phyloP scores from a whole-genome alignment of 108 stramenopile genomes.

The Cylindrotheca closterium region DNA sequence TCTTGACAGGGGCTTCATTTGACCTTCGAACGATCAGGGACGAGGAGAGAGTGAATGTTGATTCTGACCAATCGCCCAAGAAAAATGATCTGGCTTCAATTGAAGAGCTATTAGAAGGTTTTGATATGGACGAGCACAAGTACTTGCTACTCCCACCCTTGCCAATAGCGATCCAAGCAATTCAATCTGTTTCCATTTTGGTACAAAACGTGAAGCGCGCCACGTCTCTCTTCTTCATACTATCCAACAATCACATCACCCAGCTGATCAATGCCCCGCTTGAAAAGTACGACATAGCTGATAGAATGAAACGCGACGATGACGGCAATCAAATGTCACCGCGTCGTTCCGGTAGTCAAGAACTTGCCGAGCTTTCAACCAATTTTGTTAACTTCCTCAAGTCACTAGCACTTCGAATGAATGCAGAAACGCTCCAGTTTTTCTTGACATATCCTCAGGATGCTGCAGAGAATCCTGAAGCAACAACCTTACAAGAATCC shows the following conservation, averaged over 20 bases:
- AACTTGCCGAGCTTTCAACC: constrained; percentile 76
- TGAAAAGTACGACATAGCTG: constrained; percentile 63
- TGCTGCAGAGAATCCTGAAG: neutral
- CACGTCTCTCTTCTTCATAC: constrained; percentile 77
- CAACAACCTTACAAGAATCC: constrained; percentile 13
- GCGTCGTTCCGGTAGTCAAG: constrained; percentile 44
- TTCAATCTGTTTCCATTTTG: constrained; percentile 84
- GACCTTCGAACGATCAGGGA: constrained; percentile 7
- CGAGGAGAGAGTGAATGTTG: neutral
- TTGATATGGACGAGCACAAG: constrained; percentile 3
- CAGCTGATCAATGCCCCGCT: constrained; percentile 76
- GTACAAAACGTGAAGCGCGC: constrained; percentile 85
- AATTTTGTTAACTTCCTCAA: constrained; percentile 86
- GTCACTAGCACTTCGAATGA: constrained; percentile 84
- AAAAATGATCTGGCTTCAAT: neutral
- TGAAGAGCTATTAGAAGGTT: neutral
- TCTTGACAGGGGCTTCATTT: constrained; percentile 65
- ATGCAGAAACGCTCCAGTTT: constrained; percentile 86
- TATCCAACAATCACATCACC: constrained; percentile 82
- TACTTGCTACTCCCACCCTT: constrained; percentile 57
- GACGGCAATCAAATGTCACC: constrained; percentile 12
- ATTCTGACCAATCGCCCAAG: neutral
- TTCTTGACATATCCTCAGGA: constrained; percentile 65
- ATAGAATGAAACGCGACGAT: constrained; percentile 29
- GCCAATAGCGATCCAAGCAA: constrained; percentile 74